Evolutionary conservation across 164 flowering plant species (phyloP).

Genomic region (Kingdonia uniflora): DNA sequence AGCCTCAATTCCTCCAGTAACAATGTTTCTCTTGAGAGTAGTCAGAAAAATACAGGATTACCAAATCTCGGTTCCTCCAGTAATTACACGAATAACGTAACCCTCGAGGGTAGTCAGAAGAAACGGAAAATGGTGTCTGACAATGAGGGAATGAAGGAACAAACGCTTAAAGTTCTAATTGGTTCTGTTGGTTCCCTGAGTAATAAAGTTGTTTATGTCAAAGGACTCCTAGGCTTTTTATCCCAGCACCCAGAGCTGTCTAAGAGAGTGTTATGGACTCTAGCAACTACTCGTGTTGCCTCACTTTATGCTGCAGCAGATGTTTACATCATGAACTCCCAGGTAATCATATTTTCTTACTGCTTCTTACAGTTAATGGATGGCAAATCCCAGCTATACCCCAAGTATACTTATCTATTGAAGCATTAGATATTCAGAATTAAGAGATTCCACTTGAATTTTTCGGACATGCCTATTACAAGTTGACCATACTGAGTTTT

Average conservation of each 20-base stretch:
- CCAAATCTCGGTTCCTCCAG: conserved; percentile 1
- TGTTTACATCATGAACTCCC: conserved; percentile 75
- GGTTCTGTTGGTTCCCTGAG: conserved; percentile 98
- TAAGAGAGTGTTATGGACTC: conserved; percentile 80
- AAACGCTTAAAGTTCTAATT: conserved; percentile 59
- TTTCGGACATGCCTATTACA: no score
- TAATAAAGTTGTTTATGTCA: conserved; percentile 77
- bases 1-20: no score
- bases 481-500: no score
- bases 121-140: conserved; percentile 24
- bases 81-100: conserved; percentile 7
- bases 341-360: conserved; percentile 33
- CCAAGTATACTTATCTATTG: no score
- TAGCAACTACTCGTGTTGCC: conserved; percentile 87
- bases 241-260: conserved; percentile 59
- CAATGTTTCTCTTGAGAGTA: no score
- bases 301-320: conserved; percentile 97
- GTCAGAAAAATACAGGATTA: background rate
- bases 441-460: no score
- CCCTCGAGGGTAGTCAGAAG: conserved; percentile 5
- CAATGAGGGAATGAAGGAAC: conserved; percentile 16
- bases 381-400: no score
- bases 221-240: conserved; percentile 49
- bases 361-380: no score
- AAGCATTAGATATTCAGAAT: no score